Percentiles rank a stretch among this genome's conserved stretches.
Evolutionary conservation across 306 rosid genomes (phyloP).

Genomic region (Chamaecrista fasciculata): DNA sequence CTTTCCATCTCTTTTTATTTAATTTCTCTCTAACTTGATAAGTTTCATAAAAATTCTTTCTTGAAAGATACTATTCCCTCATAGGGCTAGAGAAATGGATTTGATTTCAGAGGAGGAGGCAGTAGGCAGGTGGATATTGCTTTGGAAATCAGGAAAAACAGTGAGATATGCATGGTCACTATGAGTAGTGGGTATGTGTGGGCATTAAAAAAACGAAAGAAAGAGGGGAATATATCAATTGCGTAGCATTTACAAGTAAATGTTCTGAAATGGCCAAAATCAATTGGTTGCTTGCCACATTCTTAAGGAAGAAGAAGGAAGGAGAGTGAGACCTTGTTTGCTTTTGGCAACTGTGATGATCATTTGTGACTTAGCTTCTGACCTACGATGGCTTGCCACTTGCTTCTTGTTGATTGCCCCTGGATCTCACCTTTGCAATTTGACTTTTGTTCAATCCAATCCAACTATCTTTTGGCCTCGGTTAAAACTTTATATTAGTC

Average conservation of each 20-base stretch:
- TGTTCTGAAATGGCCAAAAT: slow-evolving; percentile 26
- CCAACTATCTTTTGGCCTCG: no score
- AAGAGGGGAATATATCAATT: slow-evolving; percentile 35
- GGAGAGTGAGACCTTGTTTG: slow-evolving; percentile 14
- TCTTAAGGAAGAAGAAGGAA: slow-evolving; percentile 48
- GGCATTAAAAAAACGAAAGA: background rate
- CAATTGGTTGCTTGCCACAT: slow-evolving; percentile 38
- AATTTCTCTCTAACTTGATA: no score
- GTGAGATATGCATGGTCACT: slow-evolving; percentile 33
- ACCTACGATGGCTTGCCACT: slow-evolving; percentile 22
- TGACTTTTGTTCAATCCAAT: background rate
- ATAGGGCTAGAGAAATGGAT: no score
- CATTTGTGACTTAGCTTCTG: slow-evolving; percentile 30
- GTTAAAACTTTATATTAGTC: no score
- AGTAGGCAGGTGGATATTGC: slow-evolving; percentile 51
- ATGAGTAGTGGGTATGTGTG: slow-evolving; percentile 33
- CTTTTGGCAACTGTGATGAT: slow-evolving; percentile 26
- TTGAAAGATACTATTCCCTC: no score
- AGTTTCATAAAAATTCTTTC: no score
- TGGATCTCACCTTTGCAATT: slow-evolving; percentile 2
- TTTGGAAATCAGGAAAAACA: slow-evolving; percentile 55
- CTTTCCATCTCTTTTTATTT: no score
- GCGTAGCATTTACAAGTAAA: slow-evolving; percentile 34
- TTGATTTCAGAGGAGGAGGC: background rate
- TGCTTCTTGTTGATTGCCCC: slow-evolving; percentile 1